These are phyloP conservation scores for Didymella segeticola DNA, from an alignment of 2,329 filamentous ascomycete species.

Conservation along the genomic window DNA sequence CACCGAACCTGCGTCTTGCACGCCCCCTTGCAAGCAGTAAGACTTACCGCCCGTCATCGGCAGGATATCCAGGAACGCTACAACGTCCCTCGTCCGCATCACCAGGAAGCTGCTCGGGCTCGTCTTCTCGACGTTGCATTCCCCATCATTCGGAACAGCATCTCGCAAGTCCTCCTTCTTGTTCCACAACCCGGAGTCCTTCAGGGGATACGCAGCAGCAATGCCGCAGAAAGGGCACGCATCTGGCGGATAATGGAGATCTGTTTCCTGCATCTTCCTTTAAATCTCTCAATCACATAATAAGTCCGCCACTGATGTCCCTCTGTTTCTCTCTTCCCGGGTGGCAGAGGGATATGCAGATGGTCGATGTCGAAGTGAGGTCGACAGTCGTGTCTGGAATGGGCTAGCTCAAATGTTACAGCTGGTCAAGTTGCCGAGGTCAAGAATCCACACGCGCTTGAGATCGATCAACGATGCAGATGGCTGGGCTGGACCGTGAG, in stretches of 20 bases:
- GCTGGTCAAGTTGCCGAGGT: constrained; percentile 13
- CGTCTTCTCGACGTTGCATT: constrained; percentile 38
- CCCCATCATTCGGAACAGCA: constrained; percentile 36
- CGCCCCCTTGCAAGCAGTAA: too few species aligned
- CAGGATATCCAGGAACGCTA: constrained; percentile 94
- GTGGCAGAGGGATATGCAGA: neutral
- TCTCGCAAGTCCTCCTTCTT: constrained; percentile 19
- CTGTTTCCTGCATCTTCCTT: constrained; percentile 36
- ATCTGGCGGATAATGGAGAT: constrained; percentile 50
- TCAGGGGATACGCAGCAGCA: constrained; percentile 56
- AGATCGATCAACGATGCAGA: constrained; percentile 8
- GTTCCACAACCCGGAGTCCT: constrained; percentile 12
- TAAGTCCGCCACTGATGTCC: neutral
- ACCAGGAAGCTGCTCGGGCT: constrained; percentile 64
- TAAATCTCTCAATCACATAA: neutral
- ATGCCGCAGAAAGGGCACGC: constrained; percentile 67
- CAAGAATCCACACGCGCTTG: neutral
- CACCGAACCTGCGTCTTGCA: too few species aligned
- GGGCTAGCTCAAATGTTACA: constrained; percentile 8
- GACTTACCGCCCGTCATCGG: constrained; percentile 73
- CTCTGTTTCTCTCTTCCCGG: neutral
- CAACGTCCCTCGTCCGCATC: constrained; percentile 75
- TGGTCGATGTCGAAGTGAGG: constrained; percentile 5
- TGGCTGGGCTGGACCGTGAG: constrained; percentile 6
- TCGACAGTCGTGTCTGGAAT: constrained; percentile 9